These are phyloP conservation scores for Neophaeococcomyces aloes DNA, from an alignment of 2,329 filamentous ascomycete genomes.

Conservation along the genomic window DNA sequence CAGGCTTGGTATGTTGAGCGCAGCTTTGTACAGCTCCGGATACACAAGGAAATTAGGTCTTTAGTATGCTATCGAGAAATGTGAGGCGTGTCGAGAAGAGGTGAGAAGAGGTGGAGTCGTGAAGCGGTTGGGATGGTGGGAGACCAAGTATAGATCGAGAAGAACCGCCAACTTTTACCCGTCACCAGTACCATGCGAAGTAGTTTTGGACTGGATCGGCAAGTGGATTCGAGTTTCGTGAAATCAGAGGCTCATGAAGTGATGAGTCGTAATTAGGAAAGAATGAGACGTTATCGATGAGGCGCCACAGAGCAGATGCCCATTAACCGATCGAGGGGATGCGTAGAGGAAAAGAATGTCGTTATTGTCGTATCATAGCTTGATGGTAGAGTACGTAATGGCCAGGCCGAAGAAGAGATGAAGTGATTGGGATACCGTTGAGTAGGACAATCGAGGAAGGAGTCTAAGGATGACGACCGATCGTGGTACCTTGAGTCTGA, in stretches of 20 bases:
- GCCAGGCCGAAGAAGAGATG: conserved; percentile 2
- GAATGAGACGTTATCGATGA: conserved; percentile 16
- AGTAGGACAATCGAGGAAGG: background rate
- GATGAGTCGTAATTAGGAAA: conserved; percentile 19
- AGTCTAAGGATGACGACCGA: background rate
- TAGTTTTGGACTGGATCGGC: conserved; percentile 9
- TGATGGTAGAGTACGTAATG: background rate
- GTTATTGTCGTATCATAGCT: conserved; percentile 11
- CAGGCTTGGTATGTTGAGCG: conserved; percentile 7
- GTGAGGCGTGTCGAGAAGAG: conserved; percentile 9
- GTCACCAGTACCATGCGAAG: conserved; percentile 16
- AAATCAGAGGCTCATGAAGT: conserved; percentile 22
- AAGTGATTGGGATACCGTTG: background rate
- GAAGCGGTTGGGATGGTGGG: conserved; percentile 13
- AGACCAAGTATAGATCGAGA: conserved; percentile 20
- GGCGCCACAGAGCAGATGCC: conserved; percentile 21
- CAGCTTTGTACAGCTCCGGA: conserved; percentile 18
- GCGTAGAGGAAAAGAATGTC: conserved; percentile 17
- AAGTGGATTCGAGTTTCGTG: conserved; percentile 21
- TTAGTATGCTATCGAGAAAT: conserved; percentile 1
- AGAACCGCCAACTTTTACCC: conserved; percentile 12
- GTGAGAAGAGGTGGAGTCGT: conserved; percentile 11
- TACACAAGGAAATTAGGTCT: conserved; percentile 13
- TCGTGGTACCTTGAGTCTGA: background rate
- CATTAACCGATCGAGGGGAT: conserved; percentile 21